Base-by-base conservation (phyloP, 192 early-diverging fungal species). In the Backusella liffmaniae region DNA sequence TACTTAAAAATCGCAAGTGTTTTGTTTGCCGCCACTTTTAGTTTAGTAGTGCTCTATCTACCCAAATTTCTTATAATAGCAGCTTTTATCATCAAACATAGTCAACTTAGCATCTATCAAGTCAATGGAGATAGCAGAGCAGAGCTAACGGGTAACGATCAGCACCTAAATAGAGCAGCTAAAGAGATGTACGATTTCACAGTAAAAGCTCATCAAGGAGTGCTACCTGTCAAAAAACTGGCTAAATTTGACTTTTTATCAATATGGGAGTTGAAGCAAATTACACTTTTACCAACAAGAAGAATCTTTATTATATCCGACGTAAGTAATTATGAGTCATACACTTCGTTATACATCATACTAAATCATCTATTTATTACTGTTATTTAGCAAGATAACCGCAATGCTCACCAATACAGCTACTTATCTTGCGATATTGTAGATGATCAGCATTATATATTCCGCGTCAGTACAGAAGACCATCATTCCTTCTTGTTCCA, bases 201-300 rank as follows among this genome's bases (percentile, higher is more conserved):
- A 7, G 37, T 73, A 9, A 30, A 76, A 12, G 72, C 74, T 4
- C 46, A 76, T 59, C 72, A 77, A 67, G 79, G 79, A 9, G 42
- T 77, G 18, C 32, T 80, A 16, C 79, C 79, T 29, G 74, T 76
- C 18, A 80, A 80, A 69, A 76, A 80, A 34, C 39, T 41, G 51
- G 44, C 53, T 10, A 30, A 72, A 37, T 77, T 70, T 29, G 65
- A 65, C 15, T 73, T 80, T 8, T 76, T 80, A 29, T 73, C 79
- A 21, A 76, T 80, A 5, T 80, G 79, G 79, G 71, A 80, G 35
- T 44, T 80, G 30, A 73, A 77, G 46, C 67, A 73, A 7, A n/a
- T 80, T n/a, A 62, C 77, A 3, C 37, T 80, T 37, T 53, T 80
- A 37, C 79, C 79, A 1, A 34, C 35, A 8, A 80, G 65, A 10